A percentile compares a stretch with the other conserved stretches of the same genome.
Evolutionary conservation across 2,329 filamentous ascomycete genomes (phyloP).

Genomic region (Periglandula ipomoeae): DNA sequence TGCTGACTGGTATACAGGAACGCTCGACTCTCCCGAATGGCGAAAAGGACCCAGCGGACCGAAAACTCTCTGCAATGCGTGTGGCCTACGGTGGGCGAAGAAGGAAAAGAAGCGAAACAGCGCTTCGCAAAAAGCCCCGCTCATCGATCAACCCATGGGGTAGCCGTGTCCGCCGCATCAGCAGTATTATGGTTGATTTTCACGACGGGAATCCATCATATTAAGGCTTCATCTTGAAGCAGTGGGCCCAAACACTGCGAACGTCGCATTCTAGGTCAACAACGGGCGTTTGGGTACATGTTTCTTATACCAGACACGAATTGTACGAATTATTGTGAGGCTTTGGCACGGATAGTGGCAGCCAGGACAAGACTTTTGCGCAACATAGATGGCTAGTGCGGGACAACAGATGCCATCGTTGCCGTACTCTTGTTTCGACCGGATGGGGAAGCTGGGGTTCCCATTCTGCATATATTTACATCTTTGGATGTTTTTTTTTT

Average conservation of each 20-base stretch:
- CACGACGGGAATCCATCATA: background rate
- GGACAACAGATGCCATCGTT: background rate
- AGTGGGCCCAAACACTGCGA: background rate
- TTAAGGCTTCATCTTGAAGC: background rate
- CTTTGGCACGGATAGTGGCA: background rate
- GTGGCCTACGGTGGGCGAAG: conserved; percentile 68
- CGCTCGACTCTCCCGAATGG: conserved; percentile 91
- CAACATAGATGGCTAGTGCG: background rate
- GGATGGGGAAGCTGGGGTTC: background rate
- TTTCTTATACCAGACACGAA: background rate
- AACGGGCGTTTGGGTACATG: conserved; percentile 2
- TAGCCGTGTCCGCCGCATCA: background rate
- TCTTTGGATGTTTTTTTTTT: background rate
- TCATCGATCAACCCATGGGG: conserved; percentile 17
- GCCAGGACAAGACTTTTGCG: background rate
- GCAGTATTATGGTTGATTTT: background rate
- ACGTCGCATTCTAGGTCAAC: background rate
- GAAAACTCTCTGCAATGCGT: conserved; percentile 93
- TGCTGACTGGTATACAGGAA: conserved; percentile 38
- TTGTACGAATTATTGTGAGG: background rate
- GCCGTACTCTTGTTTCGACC: background rate
- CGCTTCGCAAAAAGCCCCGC: conserved; percentile 11
- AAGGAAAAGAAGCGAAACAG: conserved; percentile 64
- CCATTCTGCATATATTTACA: background rate
- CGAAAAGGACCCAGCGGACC: conserved; percentile 86